These are phyloP conservation scores for Aspergillus olivimuriae DNA, from an alignment of 495 filamentous ascomycete genomes.

Conservation along the genomic window DNA sequence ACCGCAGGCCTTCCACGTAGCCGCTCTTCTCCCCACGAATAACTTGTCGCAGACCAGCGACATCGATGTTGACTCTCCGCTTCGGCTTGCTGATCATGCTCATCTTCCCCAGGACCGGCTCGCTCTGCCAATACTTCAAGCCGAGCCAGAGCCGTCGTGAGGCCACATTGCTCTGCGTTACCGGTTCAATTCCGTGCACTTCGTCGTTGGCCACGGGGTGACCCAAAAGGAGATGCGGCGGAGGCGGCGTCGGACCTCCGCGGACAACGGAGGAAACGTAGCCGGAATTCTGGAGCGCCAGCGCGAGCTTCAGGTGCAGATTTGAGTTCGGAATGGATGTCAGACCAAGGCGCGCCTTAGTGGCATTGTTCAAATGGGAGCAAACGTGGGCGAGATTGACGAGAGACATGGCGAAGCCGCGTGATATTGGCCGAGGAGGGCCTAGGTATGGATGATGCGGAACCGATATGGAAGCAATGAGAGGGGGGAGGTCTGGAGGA, in stretches of 20 bases:
- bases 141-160: slow-evolving; percentile 81
- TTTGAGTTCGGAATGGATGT: slow-evolving; percentile 82
- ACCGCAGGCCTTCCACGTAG: slow-evolving; percentile 63
- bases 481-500: too few species aligned
- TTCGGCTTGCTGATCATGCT: slow-evolving; percentile 69
- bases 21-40: slow-evolving; percentile 58
- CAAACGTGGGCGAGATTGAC: slow-evolving; percentile 72
- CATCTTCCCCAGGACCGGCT: slow-evolving; percentile 73
- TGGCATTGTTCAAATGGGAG: slow-evolving; percentile 91
- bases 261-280: slow-evolving; percentile 79
- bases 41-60: slow-evolving; percentile 53
- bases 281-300: slow-evolving; percentile 74
- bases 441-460: slow-evolving; percentile 4
- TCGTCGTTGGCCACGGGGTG: slow-evolving; percentile 32
- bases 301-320: slow-evolving; percentile 67
- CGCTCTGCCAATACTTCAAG: slow-evolving; percentile 86
- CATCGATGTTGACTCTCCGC: slow-evolving; percentile 58
- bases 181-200: slow-evolving; percentile 39
- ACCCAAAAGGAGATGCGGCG: slow-evolving; percentile 45
- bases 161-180: slow-evolving; percentile 74
- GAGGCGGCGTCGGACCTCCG: slow-evolving; percentile 61
- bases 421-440: slow-evolving; percentile 11
- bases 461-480: too few species aligned
- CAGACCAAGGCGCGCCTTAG: slow-evolving; percentile 74
- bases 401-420: slow-evolving; percentile 67